phyloP scores from a whole-genome alignment of 176 grass and related monocot genomes.

The Carex scoparia region DNA sequence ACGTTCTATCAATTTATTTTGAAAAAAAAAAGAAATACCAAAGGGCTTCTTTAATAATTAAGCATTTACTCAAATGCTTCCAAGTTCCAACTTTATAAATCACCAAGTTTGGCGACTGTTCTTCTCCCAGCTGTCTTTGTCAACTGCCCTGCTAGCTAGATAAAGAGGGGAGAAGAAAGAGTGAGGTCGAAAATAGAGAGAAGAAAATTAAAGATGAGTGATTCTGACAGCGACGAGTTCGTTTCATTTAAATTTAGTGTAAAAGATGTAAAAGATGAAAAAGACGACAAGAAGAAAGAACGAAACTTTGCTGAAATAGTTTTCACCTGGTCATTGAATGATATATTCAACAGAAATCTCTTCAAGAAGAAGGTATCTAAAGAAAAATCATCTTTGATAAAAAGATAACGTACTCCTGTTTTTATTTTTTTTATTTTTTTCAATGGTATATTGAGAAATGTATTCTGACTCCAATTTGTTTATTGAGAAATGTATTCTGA shows the following conservation, averaged over 20 bases:
- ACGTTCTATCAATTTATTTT: background rate
- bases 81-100: background rate
- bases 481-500: too few species aligned
- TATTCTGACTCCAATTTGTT: too few species aligned
- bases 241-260: background rate
- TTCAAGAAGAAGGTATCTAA: slow-evolving; percentile 31
- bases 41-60: background rate
- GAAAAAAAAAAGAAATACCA: background rate
- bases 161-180: background rate
- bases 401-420: background rate
- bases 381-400: background rate
- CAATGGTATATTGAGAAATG: too few species aligned
- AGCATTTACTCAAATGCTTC: background rate
- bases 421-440: too few species aligned
- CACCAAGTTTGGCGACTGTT: background rate
- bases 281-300: slow-evolving; percentile 4
- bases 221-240: background rate
- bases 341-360: slow-evolving; percentile 42
- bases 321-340: slow-evolving; percentile 42
- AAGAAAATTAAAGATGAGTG: background rate
- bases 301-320: slow-evolving; percentile 29
- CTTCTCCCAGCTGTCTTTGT: background rate
- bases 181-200: background rate
- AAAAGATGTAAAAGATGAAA: too few species aligned
- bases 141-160: background rate